Conservation (phyloP, 345 rosid genomes). For the Linum usitatissimum region DNA sequence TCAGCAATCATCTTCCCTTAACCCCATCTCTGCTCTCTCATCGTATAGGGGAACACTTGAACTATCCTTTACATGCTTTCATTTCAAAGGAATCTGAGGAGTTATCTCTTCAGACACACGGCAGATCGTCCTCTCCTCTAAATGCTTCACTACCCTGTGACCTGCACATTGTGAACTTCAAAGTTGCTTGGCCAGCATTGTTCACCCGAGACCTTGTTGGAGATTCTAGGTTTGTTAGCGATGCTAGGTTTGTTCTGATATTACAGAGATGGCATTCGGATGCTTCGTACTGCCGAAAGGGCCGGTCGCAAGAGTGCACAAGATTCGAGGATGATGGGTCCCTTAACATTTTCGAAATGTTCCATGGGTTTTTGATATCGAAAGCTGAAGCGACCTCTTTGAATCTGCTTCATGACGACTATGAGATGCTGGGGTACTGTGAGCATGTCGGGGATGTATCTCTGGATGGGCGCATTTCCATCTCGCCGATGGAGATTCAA, state of each 20-base stretch:
- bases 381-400: conserved; percentile 67
- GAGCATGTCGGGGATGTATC: conserved; percentile 45
- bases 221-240: conserved; percentile 51
- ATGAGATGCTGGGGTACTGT: conserved; percentile 58
- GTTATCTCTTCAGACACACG: conserved; percentile 39
- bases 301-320: conserved; percentile 40
- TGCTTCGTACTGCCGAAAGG: conserved; percentile 52
- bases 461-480: conserved; percentile 48
- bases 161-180: conserved; percentile 74
- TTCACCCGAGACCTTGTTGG: conserved; percentile 45
- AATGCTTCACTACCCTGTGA: conserved; percentile 71
- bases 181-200: conserved; percentile 70
- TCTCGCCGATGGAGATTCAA: conserved; percentile 91
- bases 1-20: conserved; percentile 39
- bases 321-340: conserved; percentile 53
- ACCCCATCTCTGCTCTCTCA: conserved; percentile 87
- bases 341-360: conserved; percentile 55
- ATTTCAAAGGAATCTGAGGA: conserved; percentile 70
- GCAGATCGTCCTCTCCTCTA: conserved; percentile 57
- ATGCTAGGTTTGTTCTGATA: conserved; percentile 52
- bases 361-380: conserved; percentile 54
- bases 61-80: conserved; percentile 72
- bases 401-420: conserved; percentile 79
- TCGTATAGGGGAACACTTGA: conserved; percentile 54
- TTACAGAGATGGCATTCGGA: conserved; percentile 75